These are phyloP conservation scores for Aspergillus fumigatiaffinis DNA, from an alignment of 2,329 filamentous ascomycete species.

Conservation along the genomic window DNA sequence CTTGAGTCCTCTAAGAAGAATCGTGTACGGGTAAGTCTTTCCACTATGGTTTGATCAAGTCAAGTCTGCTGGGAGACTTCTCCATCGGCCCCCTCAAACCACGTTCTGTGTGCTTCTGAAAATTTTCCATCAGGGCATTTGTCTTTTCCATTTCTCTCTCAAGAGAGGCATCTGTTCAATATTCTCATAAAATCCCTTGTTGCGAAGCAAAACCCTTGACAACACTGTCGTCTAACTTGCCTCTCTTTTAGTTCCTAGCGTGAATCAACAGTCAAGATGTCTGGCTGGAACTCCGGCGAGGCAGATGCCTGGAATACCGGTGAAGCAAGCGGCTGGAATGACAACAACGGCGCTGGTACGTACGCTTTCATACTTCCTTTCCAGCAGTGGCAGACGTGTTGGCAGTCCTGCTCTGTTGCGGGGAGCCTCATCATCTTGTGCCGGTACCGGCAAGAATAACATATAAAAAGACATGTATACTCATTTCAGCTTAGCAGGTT, in stretches of 20 bases:
- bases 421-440: neutral
- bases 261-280: neutral
- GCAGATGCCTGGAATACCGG: conserved; percentile 1
- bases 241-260: neutral
- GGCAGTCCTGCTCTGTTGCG: neutral
- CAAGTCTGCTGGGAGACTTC: neutral
- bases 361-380: neutral
- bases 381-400: neutral
- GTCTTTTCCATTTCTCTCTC: neutral
- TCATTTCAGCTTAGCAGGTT: neutral
- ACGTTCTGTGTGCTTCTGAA: neutral
- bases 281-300: conserved; percentile 1
- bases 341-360: conserved; percentile 1
- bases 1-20: too few species aligned
- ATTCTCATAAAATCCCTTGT: neutral
- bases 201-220: neutral
- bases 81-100: neutral
- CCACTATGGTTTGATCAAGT: neutral
- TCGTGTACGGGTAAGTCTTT: neutral
- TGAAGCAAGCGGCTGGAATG: conserved; percentile 1
- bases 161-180: neutral
- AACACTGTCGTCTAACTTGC: neutral
- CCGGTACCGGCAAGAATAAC: neutral
- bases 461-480: neutral
- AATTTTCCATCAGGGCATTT: neutral